A percentile compares a stretch with the other conserved stretches of the same genome.
Conservation (phyloP, 345 rosid species). For the Hibiscus mutabilis region DNA sequence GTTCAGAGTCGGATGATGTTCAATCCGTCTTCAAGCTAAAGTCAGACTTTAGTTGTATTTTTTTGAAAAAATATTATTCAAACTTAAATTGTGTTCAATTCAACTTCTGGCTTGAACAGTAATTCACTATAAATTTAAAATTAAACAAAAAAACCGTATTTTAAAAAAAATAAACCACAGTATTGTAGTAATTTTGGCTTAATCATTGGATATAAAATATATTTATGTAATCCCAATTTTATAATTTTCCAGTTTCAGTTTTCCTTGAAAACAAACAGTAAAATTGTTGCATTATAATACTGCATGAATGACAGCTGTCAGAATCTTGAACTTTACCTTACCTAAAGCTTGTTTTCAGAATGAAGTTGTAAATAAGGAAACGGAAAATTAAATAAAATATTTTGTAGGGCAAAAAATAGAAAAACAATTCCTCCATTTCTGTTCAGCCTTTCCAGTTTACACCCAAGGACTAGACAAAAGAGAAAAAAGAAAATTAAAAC, state of each 20-base stretch:
- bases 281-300: background rate
- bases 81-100: no score
- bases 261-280: background rate
- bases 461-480: background rate
- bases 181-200: no score
- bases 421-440: background rate
- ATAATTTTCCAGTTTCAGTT: background rate
- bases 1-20: no score
- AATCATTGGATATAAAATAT: no score
- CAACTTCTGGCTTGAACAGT: no score
- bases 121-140: no score
- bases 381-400: background rate
- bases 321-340: background rate
- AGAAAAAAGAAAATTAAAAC: background rate
- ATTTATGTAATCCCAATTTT: background rate
- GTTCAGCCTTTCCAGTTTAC: constrained; percentile 2
- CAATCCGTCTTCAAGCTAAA: no score
- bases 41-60: no score
- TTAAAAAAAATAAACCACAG: no score
- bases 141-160: no score
- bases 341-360: background rate
- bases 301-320: background rate
- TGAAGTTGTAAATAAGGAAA: background rate
- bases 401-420: background rate
- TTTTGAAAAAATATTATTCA: no score